A percentile compares a stretch with the other conserved stretches of the same genome.
These are phyloP conservation scores for Geopyxis carbonaria DNA, from an alignment of 495 filamentous ascomycete genomes.

Conservation along the genomic window DNA sequence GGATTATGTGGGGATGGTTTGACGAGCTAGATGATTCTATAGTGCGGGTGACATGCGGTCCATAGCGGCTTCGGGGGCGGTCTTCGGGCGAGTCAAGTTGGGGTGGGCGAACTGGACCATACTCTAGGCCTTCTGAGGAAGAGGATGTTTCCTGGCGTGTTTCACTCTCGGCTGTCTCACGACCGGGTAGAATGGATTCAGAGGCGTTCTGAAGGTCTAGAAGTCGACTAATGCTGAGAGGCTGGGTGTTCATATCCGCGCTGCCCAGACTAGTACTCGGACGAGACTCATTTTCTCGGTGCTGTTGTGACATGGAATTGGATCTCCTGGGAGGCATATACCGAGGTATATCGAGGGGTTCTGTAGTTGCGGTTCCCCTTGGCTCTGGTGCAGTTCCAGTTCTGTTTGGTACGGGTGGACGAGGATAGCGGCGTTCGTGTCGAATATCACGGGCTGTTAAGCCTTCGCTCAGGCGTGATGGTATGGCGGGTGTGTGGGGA, in stretches of 20 bases:
- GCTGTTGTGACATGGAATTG: slow-evolving; percentile 20
- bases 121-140: slow-evolving; percentile 14
- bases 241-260: slow-evolving; percentile 10
- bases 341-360: slow-evolving; percentile 36
- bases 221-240: slow-evolving; percentile 20
- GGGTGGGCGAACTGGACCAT: slow-evolving; percentile 11
- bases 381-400: slow-evolving; percentile 3
- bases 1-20: slow-evolving; percentile 6
- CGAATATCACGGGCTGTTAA: slow-evolving; percentile 19
- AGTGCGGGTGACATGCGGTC: slow-evolving; percentile 7
- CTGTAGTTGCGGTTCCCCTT: slow-evolving; percentile 23
- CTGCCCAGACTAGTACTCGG: slow-evolving; percentile 16
- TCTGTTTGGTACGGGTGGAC: background rate
- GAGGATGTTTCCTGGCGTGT: slow-evolving; percentile 4
- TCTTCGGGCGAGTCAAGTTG: slow-evolving; percentile 8
- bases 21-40: slow-evolving; percentile 10
- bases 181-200: slow-evolving; percentile 16
- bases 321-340: slow-evolving; percentile 25
- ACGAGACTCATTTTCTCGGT: slow-evolving; percentile 9
- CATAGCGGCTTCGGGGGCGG: slow-evolving; percentile 9
- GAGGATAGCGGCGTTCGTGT: slow-evolving; percentile 8
- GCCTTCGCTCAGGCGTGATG: slow-evolving; percentile 67
- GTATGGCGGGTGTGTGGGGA: slow-evolving; percentile 82
- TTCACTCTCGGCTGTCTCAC: slow-evolving; percentile 10
- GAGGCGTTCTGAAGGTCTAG: slow-evolving; percentile 19